phyloP scores from a whole-genome alignment of 805 yeast species.

The Ogataea populi-albae region DNA sequence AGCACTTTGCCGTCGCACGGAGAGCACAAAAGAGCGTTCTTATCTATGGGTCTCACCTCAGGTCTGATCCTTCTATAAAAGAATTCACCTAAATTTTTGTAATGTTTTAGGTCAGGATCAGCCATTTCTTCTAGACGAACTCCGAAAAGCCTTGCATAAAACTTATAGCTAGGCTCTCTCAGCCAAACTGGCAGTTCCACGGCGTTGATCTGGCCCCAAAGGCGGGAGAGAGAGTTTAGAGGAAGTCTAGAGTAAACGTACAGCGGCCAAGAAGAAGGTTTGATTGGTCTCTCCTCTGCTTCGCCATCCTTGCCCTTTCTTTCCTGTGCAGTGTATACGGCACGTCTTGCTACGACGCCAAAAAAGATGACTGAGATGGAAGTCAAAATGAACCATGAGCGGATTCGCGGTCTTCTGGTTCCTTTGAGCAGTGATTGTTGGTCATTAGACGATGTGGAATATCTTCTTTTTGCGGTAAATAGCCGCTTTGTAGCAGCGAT shows the following conservation, averaged over 20 bases:
- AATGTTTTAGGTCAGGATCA: constrained; percentile 73
- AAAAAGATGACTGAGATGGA: constrained; percentile 51
- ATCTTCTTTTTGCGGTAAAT: constrained; percentile 16
- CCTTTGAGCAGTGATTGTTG: constrained; percentile 7
- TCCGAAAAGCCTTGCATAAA: constrained; percentile 80
- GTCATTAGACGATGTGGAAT: constrained; percentile 7
- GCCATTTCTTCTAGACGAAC: constrained; percentile 87
- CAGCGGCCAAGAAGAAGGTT: constrained; percentile 82
- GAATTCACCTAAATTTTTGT: constrained; percentile 82
- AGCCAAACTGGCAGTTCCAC: constrained; percentile 84
- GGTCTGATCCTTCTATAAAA: constrained; percentile 81
- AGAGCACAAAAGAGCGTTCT: constrained; percentile 64
- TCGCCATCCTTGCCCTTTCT: constrained; percentile 5
- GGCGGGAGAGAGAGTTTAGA: constrained; percentile 80
- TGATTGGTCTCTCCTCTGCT: constrained; percentile 36
- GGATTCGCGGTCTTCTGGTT: constrained; percentile 15
- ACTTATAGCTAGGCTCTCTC: constrained; percentile 73
- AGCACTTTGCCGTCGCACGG: constrained; percentile 94
- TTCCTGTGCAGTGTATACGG: not conserved
- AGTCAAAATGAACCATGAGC: constrained; percentile 53
- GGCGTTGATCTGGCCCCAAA: constrained; percentile 92
- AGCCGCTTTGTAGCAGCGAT: constrained; percentile 30
- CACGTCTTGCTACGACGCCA: constrained; percentile 49
- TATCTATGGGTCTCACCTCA: constrained; percentile 72
- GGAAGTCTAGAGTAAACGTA: constrained; percentile 90